Conservation (phyloP, 371 early-diverging fungal species). For the Mortierella sp. region DNA sequence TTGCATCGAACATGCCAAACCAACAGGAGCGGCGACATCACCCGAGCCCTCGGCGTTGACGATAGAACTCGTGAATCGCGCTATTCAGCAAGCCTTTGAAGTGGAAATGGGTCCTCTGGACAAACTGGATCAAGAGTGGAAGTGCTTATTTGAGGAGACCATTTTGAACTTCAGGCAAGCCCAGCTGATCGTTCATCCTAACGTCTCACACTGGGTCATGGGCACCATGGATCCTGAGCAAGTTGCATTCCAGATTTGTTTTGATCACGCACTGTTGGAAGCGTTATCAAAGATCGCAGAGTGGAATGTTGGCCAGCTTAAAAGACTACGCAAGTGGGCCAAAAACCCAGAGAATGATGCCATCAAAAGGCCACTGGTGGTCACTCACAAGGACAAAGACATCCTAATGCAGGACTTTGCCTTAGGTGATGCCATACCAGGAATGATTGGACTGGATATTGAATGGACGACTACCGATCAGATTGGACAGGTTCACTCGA, state of each 20-base stretch:
- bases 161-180: slow-evolving; percentile 16
- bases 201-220: slow-evolving; percentile 35
- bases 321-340: slow-evolving; percentile 18
- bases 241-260: slow-evolving; percentile 31
- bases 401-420: background rate
- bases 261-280: slow-evolving; percentile 42
- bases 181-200: slow-evolving; percentile 19
- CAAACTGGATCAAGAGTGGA: slow-evolving; percentile 17
- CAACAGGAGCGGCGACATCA: background rate
- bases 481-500: slow-evolving; percentile 3
- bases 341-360: slow-evolving; percentile 23
- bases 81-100: slow-evolving; percentile 27
- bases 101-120: slow-evolving; percentile 32
- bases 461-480: slow-evolving; percentile 42
- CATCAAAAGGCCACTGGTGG: slow-evolving; percentile 20
- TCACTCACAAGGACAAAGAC: background rate
- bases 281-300: slow-evolving; percentile 17
- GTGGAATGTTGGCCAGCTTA: slow-evolving; percentile 30
- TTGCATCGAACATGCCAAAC: background rate
- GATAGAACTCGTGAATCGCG: slow-evolving; percentile 17
- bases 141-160: slow-evolving; percentile 24
- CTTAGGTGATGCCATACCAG: background rate
- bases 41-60: background rate
- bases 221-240: slow-evolving; percentile 12
- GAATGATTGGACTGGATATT: slow-evolving; percentile 22